These are phyloP conservation scores for Harringtonia aguacate DNA, from an alignment of 2,329 filamentous ascomycete genomes.

Conservation along the genomic window DNA sequence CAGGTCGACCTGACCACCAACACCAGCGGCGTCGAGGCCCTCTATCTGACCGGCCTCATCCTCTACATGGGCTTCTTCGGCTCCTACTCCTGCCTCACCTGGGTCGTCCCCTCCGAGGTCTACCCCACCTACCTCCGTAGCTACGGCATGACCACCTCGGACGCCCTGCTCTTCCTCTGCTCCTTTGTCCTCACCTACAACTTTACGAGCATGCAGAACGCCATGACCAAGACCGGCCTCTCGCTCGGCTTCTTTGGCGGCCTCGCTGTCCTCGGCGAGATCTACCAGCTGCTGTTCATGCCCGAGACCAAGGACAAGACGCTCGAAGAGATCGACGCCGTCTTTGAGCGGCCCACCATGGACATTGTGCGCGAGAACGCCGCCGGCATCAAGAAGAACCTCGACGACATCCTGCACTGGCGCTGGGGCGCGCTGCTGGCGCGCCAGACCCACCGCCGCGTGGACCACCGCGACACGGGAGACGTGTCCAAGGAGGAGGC, in stretches of 20 bases:
- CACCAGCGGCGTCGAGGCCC: conserved; percentile 37
- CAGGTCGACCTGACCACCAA: conserved; percentile 37
- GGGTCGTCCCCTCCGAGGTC: conserved; percentile 58
- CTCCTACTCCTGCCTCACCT: conserved; percentile 52
- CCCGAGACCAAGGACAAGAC: conserved; percentile 54
- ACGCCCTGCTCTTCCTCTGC: conserved; percentile 57
- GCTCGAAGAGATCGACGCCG: conserved; percentile 57
- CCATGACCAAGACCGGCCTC: conserved; percentile 56
- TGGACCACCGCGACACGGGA: too few relatives aligned
- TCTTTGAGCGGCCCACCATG: conserved; percentile 52
- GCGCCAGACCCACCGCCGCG: too few relatives aligned
- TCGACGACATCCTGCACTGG: background rate
- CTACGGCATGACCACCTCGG: conserved; percentile 64
- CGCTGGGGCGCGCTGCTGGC: too few relatives aligned
- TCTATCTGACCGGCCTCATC: conserved; percentile 58
- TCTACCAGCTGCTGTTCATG: conserved; percentile 68
- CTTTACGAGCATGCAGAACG: conserved; percentile 57
- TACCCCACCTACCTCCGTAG: conserved; percentile 63
- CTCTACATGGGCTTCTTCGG: conserved; percentile 61
- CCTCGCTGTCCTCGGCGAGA: conserved; percentile 58
- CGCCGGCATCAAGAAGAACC: background rate
- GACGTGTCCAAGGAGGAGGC: too few relatives aligned
- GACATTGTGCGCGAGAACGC: conserved; percentile 51
- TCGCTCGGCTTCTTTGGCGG: conserved; percentile 64
- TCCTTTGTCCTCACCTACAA: conserved; percentile 69